Percentiles rank a stretch among this genome's conserved stretches.
Conservation (phyloP, 169 alveolate species). For the Plasmodium gaboni region DNA sequence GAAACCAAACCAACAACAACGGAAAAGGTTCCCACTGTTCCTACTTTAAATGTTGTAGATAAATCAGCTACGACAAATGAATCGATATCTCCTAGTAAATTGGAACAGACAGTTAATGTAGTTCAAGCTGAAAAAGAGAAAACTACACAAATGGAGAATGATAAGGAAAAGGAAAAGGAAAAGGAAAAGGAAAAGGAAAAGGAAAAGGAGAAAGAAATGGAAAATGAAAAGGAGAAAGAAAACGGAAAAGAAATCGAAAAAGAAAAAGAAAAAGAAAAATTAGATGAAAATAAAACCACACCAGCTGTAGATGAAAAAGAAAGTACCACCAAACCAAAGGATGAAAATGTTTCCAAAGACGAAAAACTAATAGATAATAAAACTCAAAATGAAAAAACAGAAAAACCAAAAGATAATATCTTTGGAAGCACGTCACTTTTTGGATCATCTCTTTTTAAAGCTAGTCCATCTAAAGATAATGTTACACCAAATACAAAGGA, state of each 20-base stretch:
- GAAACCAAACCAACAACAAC: background rate
- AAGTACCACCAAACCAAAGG: background rate
- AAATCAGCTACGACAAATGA: too few species aligned
- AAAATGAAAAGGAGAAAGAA: background rate
- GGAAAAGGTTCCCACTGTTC: background rate
- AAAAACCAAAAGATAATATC: background rate
- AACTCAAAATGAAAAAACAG: background rate
- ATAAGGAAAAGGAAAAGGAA: background rate
- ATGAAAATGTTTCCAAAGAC: background rate
- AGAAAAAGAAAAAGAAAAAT: constrained; percentile 17
- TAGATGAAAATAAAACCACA: background rate
- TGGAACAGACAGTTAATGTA: too few species aligned
- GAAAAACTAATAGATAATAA: background rate
- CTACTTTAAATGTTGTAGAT: too few species aligned
- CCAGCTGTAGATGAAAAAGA: constrained; percentile 2
- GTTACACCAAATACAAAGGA: constrained; percentile 6
- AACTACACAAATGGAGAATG: background rate
- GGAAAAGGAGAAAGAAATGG: background rate
- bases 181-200: background rate
- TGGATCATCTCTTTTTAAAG: constrained; percentile 25
- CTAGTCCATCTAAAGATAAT: background rate
- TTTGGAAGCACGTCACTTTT: constrained; percentile 18
- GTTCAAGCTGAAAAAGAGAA: background rate
- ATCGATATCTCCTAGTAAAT: too few species aligned
- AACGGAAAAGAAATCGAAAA: constrained; percentile 2